Percentiles rank a stretch among this genome's conserved stretches.
Conservation (phyloP, 2,329 filamentous ascomycete genomes). For the Lojkania enalia region DNA sequence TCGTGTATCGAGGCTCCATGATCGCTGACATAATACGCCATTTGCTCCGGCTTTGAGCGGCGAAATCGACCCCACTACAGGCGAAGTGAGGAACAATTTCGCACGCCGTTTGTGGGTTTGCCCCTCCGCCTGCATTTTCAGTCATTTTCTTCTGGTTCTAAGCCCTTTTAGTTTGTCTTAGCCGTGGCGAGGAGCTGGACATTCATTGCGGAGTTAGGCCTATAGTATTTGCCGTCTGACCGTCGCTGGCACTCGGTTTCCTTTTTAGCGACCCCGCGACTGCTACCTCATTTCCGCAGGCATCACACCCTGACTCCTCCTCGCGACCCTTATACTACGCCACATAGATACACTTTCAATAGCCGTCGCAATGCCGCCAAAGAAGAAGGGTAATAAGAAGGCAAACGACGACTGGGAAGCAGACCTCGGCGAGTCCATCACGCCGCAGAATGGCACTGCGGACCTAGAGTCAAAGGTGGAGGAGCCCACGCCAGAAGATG, state of each 20-base stretch:
- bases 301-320: background rate
- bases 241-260: no score
- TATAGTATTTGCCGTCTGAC: background rate
- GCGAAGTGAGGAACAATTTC: conserved; percentile 4
- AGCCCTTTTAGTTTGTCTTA: background rate
- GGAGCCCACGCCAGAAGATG: conserved; percentile 50
- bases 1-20: no score
- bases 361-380: conserved; percentile 73
- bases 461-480: conserved; percentile 43
- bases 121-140: background rate
- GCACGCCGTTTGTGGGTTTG: conserved; percentile 9
- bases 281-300: conserved; percentile 4
- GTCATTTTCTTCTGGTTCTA: background rate
- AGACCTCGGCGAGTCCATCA: conserved; percentile 78
- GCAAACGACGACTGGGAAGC: conserved; percentile 92
- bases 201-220: conserved; percentile 1
- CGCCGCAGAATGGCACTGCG: conserved; percentile 59
- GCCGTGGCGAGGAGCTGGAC: background rate
- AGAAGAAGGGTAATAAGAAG: conserved; percentile 92
- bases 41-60: conserved; percentile 1
- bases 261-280: conserved; percentile 10
- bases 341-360: conserved; percentile 3
- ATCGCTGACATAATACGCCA: background rate
- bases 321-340: background rate
- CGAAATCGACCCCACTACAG: background rate